These are phyloP conservation scores for Dioscorea zingiberensis DNA, from an alignment of 106 monocot species.

Conservation along the genomic window DNA sequence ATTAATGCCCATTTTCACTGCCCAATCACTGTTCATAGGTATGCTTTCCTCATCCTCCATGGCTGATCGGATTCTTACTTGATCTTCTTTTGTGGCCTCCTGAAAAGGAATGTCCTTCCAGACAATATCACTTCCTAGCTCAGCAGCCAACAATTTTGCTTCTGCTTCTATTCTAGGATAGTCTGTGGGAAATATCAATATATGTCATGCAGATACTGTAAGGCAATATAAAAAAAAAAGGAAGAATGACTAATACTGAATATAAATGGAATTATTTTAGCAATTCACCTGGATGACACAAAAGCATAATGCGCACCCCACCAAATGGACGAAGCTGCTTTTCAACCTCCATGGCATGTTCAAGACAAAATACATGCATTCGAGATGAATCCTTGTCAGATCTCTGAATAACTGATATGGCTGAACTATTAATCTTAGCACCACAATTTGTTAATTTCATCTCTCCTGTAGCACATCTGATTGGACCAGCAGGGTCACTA, in stretches of 20 bases:
- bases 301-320: constrained; percentile 59
- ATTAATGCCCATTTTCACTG: constrained; percentile 81
- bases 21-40: constrained; percentile 69
- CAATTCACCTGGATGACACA: constrained; percentile 81
- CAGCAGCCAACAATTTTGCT: constrained; percentile 58
- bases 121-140: constrained; percentile 35
- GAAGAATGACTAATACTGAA: background rate
- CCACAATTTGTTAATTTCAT: constrained; percentile 3
- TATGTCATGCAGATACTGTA: background rate
- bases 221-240: background rate
- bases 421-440: constrained; percentile 13
- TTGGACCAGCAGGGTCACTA: constrained; percentile 4
- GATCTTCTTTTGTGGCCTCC: constrained; percentile 42
- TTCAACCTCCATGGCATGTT: constrained; percentile 76
- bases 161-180: constrained; percentile 67
- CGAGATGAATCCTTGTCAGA: constrained; percentile 72
- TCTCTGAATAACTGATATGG: constrained; percentile 20
- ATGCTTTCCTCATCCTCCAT: constrained; percentile 68
- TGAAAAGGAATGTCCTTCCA: constrained; percentile 63
- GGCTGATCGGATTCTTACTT: constrained; percentile 40
- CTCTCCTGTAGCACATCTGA: constrained; percentile 1
- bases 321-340: constrained; percentile 49
- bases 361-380: constrained; percentile 89
- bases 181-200: constrained; percentile 25
- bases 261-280: background rate